These are phyloP conservation scores for Calonectria fujianensis DNA, from an alignment of 2,329 filamentous ascomycete species.

Conservation along the genomic window DNA sequence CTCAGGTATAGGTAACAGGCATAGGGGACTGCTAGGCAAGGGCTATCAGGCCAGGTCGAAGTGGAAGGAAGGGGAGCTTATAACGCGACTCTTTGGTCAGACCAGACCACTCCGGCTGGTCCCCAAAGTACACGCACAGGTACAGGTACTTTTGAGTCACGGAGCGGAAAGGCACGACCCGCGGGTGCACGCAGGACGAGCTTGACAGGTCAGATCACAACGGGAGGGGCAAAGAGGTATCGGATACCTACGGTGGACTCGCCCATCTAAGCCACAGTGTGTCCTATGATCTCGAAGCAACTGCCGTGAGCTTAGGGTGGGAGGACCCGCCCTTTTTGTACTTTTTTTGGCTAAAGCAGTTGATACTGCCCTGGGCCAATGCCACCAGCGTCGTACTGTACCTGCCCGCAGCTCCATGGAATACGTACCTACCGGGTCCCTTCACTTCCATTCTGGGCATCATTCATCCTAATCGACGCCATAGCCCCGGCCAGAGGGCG, in stretches of 20 bases:
- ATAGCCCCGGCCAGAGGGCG: neutral
- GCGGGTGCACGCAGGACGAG: neutral
- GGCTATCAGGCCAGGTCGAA: neutral
- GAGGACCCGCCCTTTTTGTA: constrained; percentile 59
- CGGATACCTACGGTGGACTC: constrained; percentile 46
- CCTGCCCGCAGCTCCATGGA: neutral
- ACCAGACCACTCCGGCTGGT: constrained; percentile 20
- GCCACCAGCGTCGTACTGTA: neutral
- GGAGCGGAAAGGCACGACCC: constrained; percentile 20
- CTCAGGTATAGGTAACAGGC: constrained; percentile 7
- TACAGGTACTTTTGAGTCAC: constrained; percentile 24
- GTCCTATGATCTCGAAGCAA: constrained; percentile 53
- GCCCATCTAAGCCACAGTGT: constrained; percentile 35
- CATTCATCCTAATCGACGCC: neutral
- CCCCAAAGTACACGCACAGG: constrained; percentile 16
- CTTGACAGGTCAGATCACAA: constrained; percentile 27
- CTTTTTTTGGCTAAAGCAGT: constrained; percentile 46
- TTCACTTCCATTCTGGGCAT: constrained; percentile 1
- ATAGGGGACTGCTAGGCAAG: constrained; percentile 9
- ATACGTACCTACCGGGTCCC: constrained; percentile 10
- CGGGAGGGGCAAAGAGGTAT: constrained; percentile 19
- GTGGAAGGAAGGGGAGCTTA: constrained; percentile 8
- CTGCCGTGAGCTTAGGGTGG: constrained; percentile 52
- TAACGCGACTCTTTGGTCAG: constrained; percentile 21
- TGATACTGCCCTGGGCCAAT: constrained; percentile 16